Conservation (phyloP, 2,329 filamentous ascomycete genomes). For the Clonostachys chloroleuca region DNA sequence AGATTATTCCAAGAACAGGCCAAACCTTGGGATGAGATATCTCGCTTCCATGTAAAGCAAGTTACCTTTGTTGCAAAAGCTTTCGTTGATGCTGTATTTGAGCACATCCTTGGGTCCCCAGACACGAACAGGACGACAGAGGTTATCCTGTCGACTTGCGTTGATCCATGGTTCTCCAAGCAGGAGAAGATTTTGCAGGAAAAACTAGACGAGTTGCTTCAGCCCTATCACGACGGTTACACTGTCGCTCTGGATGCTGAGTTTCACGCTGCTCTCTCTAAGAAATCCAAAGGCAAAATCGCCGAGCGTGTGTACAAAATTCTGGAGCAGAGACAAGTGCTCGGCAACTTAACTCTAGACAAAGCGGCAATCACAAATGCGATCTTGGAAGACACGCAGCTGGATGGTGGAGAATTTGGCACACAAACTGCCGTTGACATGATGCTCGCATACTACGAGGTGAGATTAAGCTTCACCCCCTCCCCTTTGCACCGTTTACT, state of each 20-base stretch:
- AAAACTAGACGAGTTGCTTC: constrained; percentile 33
- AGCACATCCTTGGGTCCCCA: constrained; percentile 18
- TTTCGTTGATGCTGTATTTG: constrained; percentile 29
- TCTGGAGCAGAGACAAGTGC: constrained; percentile 5
- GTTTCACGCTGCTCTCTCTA: constrained; percentile 13
- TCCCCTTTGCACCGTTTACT: not conserved
- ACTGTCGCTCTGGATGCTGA: constrained; percentile 22
- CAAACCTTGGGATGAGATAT: constrained; percentile 29
- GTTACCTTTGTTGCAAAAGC: constrained; percentile 18
- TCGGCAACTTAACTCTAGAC: constrained; percentile 9
- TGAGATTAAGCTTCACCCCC: constrained; percentile 9
- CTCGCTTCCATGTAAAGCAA: constrained; percentile 24
- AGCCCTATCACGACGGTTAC: constrained; percentile 25
- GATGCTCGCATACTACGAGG: constrained; percentile 37
- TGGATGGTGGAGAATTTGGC: constrained; percentile 20
- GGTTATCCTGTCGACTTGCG: constrained; percentile 13
- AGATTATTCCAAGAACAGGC: constrained; percentile 32
- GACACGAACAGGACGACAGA: constrained; percentile 10
- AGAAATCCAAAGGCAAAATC: constrained; percentile 2
- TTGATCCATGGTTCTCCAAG: constrained; percentile 25
- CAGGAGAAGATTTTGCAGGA: constrained; percentile 15
- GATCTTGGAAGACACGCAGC: constrained; percentile 6
- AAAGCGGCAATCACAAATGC: not conserved
- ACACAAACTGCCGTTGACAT: constrained; percentile 35
- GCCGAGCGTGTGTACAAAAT: constrained; percentile 7